Evolutionary conservation across 257 asterid genomes (phyloP), one percentile per base, ranked within the genome.

Genomic region (Buddleja alternifolia): DNA sequence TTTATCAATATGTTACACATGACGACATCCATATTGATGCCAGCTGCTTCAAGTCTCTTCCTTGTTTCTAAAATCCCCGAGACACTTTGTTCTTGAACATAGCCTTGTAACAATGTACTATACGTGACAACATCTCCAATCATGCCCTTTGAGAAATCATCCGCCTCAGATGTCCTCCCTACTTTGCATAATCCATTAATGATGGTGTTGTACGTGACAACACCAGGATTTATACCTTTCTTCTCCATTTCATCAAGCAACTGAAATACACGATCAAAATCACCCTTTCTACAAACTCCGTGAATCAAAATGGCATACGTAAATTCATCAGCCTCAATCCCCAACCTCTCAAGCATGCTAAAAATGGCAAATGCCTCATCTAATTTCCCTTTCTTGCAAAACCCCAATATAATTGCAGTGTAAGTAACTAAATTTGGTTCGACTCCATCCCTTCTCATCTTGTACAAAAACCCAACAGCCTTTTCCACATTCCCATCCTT

Each of bases 401-500:
- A 88, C 40, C 98, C 98, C 80, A 82, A 58, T 63, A 92, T 81
- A 37, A 88, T 67, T 17, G 90, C 86, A 10, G 96, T 83, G 75
- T 86, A 86, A 63, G 98, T 86, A 59, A 92, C 79, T 66, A 92
- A 67, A 90, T 82, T 86, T 3, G 97, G 96, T 58, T 71, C 66
- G 25, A 82, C 40, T 34, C 97, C 95, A 24, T 80, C 85, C 75
- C 72, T 90, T 41, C 77, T 80, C 96, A 92, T 92, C 86, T 64
- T 83, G 84, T 80, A 73, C 45, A 92, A 65, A 67, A 90, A 80
- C 16, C 98, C 97, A 39, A 73, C 80, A 15, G 93, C 91, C 74
- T 88, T 92, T 67, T 92, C 98, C 73, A 92, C 96, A 66, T 80
- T 55, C 36, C 97, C 97, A 23, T 85, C 85, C 79, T 90, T 90